Percentiles rank a stretch among this genome's conserved stretches.
These are phyloP conservation scores for Cadophora luteo-olivacea DNA, from an alignment of 2,329 filamentous ascomycete genomes.

Conservation along the genomic window DNA sequence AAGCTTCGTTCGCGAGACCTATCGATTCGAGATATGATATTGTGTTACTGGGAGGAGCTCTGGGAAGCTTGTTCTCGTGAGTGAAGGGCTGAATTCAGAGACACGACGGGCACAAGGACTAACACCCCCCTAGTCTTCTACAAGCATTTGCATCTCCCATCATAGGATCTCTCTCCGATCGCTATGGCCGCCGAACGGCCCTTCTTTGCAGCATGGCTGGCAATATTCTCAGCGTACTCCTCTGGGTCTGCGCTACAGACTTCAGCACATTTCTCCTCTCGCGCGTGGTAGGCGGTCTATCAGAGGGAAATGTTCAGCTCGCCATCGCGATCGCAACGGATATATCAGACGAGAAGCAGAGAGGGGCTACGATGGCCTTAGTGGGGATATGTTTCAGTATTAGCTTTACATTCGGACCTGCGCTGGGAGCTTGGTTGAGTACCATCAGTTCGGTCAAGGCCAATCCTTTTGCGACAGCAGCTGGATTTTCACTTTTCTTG, in stretches of 20 bases:
- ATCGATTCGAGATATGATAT: conserved; percentile 98
- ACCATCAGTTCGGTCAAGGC: conserved; percentile 78
- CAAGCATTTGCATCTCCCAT: conserved; percentile 92
- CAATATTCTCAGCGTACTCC: conserved; percentile 89
- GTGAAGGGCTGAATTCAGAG: conserved; percentile 33
- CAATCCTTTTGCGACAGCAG: conserved; percentile 94
- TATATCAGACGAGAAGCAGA: conserved; percentile 83
- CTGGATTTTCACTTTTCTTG: conserved; percentile 83
- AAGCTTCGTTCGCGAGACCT: conserved; percentile 86
- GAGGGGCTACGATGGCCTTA: conserved; percentile 92
- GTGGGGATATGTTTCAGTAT: conserved; percentile 97
- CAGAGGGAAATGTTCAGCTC: conserved; percentile 95
- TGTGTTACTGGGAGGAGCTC: conserved; percentile 88
- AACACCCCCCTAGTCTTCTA: conserved; percentile 60
- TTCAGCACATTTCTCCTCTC: conserved; percentile 97
- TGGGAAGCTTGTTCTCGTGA: conserved; percentile 87
- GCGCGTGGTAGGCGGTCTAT: conserved; percentile 88
- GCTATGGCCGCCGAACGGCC: conserved; percentile 84
- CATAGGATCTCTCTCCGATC: conserved; percentile 88
- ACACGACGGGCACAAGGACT: background rate
- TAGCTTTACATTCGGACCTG: conserved; percentile 95
- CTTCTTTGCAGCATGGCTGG: conserved; percentile 91
- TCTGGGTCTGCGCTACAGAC: conserved; percentile 93
- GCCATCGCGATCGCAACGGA: conserved; percentile 97
- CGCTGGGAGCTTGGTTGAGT: conserved; percentile 85